Conservation (phyloP, 257 asterid species). For the Gentiana macrophylla region DNA sequence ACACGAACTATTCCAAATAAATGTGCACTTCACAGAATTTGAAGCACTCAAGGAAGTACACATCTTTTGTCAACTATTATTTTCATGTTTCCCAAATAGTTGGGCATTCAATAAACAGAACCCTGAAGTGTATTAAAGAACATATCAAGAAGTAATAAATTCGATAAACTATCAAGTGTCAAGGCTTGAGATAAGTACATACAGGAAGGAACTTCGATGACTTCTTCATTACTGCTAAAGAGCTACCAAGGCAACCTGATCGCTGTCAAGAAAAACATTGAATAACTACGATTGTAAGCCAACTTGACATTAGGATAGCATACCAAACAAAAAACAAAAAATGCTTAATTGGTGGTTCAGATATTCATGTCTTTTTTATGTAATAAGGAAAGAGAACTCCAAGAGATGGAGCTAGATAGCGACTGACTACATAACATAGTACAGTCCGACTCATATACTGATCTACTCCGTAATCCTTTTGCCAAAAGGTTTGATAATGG, state of each 20-base stretch:
- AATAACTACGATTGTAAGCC: conserved; percentile 5
- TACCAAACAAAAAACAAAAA: no score
- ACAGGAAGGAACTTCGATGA: conserved; percentile 91
- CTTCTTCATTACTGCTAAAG: conserved; percentile 95
- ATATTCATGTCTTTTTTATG: no score
- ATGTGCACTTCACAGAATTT: no score
- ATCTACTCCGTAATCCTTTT: no score
- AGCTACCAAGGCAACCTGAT: conserved; percentile 92
- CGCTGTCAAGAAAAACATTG: conserved; percentile 43
- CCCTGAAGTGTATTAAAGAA: not conserved
- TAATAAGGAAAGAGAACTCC: no score
- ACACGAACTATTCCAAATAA: no score
- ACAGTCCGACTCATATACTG: no score
- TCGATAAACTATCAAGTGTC: not conserved
- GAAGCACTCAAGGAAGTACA: not conserved
- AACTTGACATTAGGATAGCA: not conserved
- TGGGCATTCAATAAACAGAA: not conserved
- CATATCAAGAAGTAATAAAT: not conserved
- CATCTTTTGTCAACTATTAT: not conserved
- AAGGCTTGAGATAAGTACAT: conserved; percentile 25
- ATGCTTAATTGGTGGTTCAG: no score
- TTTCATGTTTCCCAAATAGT: not conserved
- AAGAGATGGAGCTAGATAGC: no score
- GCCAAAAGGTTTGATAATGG: not conserved
- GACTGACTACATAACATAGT: no score